Conservation (phyloP, 257 asterid species). For the Gynochthodes officinalis region DNA sequence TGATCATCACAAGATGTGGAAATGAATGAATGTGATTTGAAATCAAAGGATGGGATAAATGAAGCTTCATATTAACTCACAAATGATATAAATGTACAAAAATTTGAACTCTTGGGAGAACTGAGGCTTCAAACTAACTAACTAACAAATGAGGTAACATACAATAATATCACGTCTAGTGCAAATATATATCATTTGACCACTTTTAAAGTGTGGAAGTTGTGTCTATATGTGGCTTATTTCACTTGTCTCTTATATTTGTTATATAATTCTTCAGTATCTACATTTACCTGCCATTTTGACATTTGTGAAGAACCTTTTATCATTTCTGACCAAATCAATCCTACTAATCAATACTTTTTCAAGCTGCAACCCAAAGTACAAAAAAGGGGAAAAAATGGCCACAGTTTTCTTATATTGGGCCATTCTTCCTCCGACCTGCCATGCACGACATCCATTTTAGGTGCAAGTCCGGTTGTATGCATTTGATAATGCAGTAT, state of each 20-base stretch:
- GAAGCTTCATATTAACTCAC: too few species aligned
- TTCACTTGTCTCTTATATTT: not conserved
- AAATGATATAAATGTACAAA: too few species aligned
- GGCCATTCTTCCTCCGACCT: not conserved
- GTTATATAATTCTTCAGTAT: too few species aligned
- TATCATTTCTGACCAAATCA: not conserved
- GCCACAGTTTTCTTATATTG: not conserved
- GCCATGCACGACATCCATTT: not conserved
- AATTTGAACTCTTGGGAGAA: too few species aligned
- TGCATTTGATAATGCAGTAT: not conserved
- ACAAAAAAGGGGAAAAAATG: not conserved
- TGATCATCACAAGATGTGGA: not conserved
- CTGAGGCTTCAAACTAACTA: not conserved
- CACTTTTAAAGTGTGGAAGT: not conserved
- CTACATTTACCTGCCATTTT: not conserved
- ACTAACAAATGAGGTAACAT: not conserved
- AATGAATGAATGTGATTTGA: not conserved
- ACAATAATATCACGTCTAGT: not conserved
- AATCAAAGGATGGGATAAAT: not conserved
- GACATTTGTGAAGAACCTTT: not conserved
- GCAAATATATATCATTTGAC: not conserved
- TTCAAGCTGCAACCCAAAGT: not conserved
- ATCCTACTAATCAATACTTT: not conserved
- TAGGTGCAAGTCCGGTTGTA: not conserved
- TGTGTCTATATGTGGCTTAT: not conserved